Evolutionary conservation across 768 basidiomycete species (phyloP).

Genomic region (Inosperma sp.): DNA sequence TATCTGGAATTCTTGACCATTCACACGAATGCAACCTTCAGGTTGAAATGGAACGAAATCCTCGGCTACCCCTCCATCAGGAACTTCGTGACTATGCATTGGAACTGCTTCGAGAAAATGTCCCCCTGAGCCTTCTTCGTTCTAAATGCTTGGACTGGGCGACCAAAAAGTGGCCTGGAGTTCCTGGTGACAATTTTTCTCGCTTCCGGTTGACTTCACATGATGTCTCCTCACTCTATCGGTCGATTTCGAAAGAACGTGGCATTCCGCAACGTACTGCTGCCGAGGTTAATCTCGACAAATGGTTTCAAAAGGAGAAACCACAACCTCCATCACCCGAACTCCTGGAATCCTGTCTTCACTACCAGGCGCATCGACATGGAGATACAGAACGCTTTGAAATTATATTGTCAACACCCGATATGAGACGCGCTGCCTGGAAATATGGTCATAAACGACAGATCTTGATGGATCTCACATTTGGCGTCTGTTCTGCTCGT

Average conservation of each 20-base stretch:
- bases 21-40: conserved; percentile 12
- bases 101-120: conserved; percentile 14
- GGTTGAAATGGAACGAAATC: conserved; percentile 15
- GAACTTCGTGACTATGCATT: conserved; percentile 19
- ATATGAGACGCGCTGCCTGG: conserved; percentile 18
- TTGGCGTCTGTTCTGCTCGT: conserved; percentile 21
- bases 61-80: conserved; percentile 16
- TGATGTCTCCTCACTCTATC: conserved; percentile 23
- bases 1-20: conserved; percentile 21
- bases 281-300: conserved; percentile 24
- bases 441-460: conserved; percentile 23
- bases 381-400: conserved; percentile 17
- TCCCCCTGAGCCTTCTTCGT: conserved; percentile 20
- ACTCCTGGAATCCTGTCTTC: conserved; percentile 18
- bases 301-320: conserved; percentile 20
- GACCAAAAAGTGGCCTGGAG: conserved; percentile 13
- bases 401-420: conserved; percentile 18
- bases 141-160: conserved; percentile 20
- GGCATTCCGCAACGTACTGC: conserved; percentile 22
- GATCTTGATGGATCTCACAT: conserved; percentile 24
- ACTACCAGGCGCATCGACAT: conserved; percentile 20
- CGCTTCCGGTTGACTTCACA: conserved; percentile 15
- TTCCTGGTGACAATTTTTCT: conserved; percentile 15
- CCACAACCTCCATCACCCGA: conserved; percentile 18
- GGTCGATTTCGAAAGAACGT: conserved; percentile 16